Percentiles rank a stretch among this genome's conserved stretches.
These are phyloP conservation scores for Boletus sensibilis DNA, from an alignment of 768 basidiomycete genomes.

Conservation along the genomic window DNA sequence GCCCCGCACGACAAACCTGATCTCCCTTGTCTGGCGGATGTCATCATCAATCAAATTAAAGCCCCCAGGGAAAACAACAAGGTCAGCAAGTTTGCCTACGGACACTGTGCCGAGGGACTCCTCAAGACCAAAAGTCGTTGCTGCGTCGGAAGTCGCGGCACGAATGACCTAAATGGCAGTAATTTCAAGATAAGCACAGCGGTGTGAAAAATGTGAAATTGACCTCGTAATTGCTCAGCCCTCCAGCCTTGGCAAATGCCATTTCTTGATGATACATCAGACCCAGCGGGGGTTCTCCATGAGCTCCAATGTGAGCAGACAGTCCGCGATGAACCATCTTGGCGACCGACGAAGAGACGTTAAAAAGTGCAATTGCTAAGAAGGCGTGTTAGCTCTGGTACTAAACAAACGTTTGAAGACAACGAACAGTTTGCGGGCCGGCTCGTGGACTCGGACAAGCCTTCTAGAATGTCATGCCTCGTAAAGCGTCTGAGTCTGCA, in stretches of 20 bases:
- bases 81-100: conserved; percentile 68
- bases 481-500: conserved; percentile 60
- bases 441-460: conserved; percentile 56
- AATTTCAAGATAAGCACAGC: not conserved
- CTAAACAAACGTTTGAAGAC: not conserved
- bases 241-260: conserved; percentile 60
- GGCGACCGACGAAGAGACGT: conserved; percentile 65
- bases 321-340: conserved; percentile 67
- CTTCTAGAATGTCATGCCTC: conserved; percentile 63
- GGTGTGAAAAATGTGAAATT: not conserved
- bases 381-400: not conserved
- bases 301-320: conserved; percentile 66
- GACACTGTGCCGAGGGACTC: conserved; percentile 62
- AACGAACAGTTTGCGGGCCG: conserved; percentile 58
- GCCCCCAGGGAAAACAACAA: conserved; percentile 61
- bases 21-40: conserved; percentile 48
- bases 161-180: conserved; percentile 49
- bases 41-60: conserved; percentile 56
- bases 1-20: conserved; percentile 59
- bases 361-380: conserved; percentile 62
- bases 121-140: conserved; percentile 61
- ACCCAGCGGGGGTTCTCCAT: conserved; percentile 71
- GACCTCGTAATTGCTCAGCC: conserved; percentile 71
- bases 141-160: conserved; percentile 67
- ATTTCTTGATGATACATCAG: conserved; percentile 79